phyloP scores from a whole-genome alignment of 75 land plant species.

The Ceratopteris richardii region DNA sequence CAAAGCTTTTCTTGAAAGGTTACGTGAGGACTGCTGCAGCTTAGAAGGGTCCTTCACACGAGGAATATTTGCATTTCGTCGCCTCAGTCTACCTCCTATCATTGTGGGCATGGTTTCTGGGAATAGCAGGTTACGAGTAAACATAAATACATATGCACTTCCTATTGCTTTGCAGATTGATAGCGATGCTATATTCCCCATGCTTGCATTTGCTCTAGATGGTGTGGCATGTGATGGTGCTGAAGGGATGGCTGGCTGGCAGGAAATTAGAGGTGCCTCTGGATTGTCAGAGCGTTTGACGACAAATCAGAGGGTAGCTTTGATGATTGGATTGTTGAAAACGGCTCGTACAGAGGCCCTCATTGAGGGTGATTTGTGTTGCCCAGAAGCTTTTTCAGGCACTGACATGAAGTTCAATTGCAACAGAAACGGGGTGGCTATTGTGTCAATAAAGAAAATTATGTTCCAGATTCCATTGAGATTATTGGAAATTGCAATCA shows the following conservation, averaged over 20 bases:
- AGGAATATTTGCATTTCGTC: slow-evolving; percentile 58
- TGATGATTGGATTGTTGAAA: slow-evolving; percentile 74
- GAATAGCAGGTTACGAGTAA: slow-evolving; percentile 60
- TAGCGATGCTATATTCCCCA: slow-evolving; percentile 69
- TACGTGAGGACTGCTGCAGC: slow-evolving; percentile 91
- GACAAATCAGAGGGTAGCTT: slow-evolving; percentile 62
- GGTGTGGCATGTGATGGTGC: slow-evolving; percentile 13
- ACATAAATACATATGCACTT: slow-evolving; percentile 83
- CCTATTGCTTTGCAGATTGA: slow-evolving; percentile 72
- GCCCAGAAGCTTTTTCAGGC: slow-evolving; percentile 7
- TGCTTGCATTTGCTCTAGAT: slow-evolving; percentile 65
- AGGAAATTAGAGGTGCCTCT: slow-evolving; percentile 27
- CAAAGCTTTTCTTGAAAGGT: slow-evolving; percentile 82
- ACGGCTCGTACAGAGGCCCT: slow-evolving; percentile 72
- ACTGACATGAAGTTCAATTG: slow-evolving; percentile 1
- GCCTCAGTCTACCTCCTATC: slow-evolving; percentile 73
- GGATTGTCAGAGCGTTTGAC: slow-evolving; percentile 32
- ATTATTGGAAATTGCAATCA: slow-evolving; percentile 66
- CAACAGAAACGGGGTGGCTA: slow-evolving; percentile 18
- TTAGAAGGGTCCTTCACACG: slow-evolving; percentile 53
- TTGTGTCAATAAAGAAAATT: slow-evolving; percentile 54
- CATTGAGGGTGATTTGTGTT: slow-evolving; percentile 71
- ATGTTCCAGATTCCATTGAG: slow-evolving; percentile 43
- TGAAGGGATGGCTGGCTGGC: slow-evolving; percentile 15
- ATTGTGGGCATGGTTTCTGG: slow-evolving; percentile 81